Evolutionary conservation across 148 eudicot species (phyloP), one percentile per base, ranked within the genome.

Genomic region (Fagopyrum homotropicum): DNA sequence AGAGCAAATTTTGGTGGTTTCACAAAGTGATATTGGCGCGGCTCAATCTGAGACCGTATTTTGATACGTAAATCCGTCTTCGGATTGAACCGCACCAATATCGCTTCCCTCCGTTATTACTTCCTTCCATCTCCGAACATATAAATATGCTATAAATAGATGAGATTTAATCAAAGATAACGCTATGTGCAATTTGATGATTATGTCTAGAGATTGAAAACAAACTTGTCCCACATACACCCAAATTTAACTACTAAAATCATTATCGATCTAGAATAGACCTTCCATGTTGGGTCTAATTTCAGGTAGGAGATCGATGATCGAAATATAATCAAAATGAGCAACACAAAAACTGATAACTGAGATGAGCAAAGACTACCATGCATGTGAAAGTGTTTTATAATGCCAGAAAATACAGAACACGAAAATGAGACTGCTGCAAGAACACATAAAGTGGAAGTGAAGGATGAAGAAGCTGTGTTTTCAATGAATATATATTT

Each of bases 11-110:
- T 22, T 22, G 0, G 40, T 35, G 40, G 40, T 35, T 35, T 0
- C 40, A 44, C 77, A 83, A 83, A 90, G 95, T 92, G 97, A 92
- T 92, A 92, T 92, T 92, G 97, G 97, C 97, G 89, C 92, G 97
- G 97, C 97, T 92, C 97, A 92, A 92, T 92, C 95, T 85, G 97
- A 92, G 92, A 92, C 90, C 92, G 85, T 76, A 82, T 69, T 77
- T 84, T 87, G 87, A 40, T 40, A 19, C 3, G 71, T 66, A 66
- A 66, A 66, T 66, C 47, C 46, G 71, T 66, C 71, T 66, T 66
- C 71, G 71, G 71, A 66, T 66, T 66, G 71, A 66, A 66, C 71
- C 71, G 71, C 71, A 66, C 71, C 71, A 66, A 66, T 66, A 66
- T 66, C 71, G 46, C 71, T 40, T 66, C 71, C 17, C 14, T 15